Conservation (phyloP, 2,329 filamentous ascomycete genomes). For the Ceratocystis colombiana region DNA sequence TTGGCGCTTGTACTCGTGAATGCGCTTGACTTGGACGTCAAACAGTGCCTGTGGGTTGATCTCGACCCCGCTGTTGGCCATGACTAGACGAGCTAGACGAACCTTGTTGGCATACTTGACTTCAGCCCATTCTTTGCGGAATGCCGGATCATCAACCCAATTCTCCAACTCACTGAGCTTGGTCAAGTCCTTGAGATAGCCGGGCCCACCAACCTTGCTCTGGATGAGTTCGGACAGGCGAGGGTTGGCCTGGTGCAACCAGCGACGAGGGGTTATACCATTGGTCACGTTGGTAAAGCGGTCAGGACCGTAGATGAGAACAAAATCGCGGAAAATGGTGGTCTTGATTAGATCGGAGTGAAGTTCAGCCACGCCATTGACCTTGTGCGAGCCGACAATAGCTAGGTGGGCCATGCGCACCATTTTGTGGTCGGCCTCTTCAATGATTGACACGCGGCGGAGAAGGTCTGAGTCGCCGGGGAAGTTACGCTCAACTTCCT, state of each 20-base stretch:
- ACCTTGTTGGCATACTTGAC: constrained; percentile 98
- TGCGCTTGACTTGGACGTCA: constrained; percentile 96
- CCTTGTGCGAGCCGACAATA: constrained; percentile 95
- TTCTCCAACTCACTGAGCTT: constrained; percentile 74
- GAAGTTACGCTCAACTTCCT: constrained; percentile 79
- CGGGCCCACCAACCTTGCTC: constrained; percentile 71
- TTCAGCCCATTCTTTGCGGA: constrained; percentile 88
- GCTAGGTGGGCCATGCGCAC: constrained; percentile 94
- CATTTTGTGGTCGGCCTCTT: constrained; percentile 95
- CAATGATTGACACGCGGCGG: constrained; percentile 84
- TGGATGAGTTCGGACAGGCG: constrained; percentile 84
- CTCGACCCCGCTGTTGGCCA: constrained; percentile 63
- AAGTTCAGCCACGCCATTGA: constrained; percentile 94
- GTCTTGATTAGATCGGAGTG: constrained; percentile 97
- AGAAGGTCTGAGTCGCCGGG: constrained; percentile 83
- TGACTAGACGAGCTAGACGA: constrained; percentile 82
- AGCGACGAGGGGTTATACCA: constrained; percentile 88
- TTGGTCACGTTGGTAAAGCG: constrained; percentile 99
- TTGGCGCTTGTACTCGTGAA: constrained; percentile 98
- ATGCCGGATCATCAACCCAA: constrained; percentile 74
- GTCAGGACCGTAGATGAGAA: constrained; percentile 85
- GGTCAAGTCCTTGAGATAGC: constrained; percentile 84
- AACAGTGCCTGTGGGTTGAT: constrained; percentile 86
- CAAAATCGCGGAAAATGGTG: constrained; percentile 99
- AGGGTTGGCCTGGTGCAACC: constrained; percentile 96